Evolutionary conservation across 345 rosid genomes (phyloP).

Genomic region (Melastoma malabathricum): DNA sequence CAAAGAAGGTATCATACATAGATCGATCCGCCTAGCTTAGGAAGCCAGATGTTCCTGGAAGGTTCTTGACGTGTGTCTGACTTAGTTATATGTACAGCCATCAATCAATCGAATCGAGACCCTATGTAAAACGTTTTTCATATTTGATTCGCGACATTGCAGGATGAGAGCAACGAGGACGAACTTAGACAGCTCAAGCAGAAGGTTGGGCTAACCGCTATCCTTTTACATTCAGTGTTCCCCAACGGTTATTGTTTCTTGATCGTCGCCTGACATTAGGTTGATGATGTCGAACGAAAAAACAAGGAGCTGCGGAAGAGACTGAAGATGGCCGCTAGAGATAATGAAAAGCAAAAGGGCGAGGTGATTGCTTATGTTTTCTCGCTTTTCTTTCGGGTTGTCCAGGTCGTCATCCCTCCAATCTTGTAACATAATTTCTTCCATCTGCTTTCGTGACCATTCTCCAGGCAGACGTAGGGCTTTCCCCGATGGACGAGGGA

Average conservation of each 20-base stretch:
- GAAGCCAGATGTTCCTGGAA: too few species aligned
- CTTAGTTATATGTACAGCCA: too few species aligned
- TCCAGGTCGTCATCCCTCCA: neutral
- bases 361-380: neutral
- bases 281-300: neutral
- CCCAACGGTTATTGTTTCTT: neutral
- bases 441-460: too few species aligned
- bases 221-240: neutral
- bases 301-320: slow-evolving; percentile 6
- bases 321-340: slow-evolving; percentile 1
- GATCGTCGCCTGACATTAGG: neutral
- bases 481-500: neutral
- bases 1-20: slow-evolving; percentile 1
- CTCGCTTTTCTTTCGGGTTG: neutral
- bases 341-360: neutral
- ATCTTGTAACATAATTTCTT: too few species aligned
- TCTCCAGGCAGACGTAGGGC: too few species aligned
- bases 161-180: slow-evolving; percentile 3
- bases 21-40: neutral
- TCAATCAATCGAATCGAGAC: too few species aligned
- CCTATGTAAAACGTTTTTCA: neutral
- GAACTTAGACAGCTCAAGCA: slow-evolving; percentile 4
- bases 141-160: neutral
- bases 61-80: too few species aligned
- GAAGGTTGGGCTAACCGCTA: neutral